These are phyloP conservation scores for Usnea hakonensis DNA, from an alignment of 495 filamentous ascomycete species.

Conservation along the genomic window DNA sequence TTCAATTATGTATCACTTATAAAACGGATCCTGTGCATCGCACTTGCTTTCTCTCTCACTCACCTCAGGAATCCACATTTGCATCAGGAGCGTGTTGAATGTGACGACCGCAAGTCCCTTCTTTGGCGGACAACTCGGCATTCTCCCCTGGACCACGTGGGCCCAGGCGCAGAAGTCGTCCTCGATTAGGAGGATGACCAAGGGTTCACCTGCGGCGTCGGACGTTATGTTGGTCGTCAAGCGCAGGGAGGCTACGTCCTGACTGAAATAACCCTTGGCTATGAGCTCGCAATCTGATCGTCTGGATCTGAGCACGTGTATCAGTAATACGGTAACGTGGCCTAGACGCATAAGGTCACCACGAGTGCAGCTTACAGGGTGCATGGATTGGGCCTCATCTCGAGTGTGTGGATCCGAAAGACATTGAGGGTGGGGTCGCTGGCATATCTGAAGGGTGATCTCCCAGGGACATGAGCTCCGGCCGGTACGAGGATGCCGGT, in stretches of 20 bases:
- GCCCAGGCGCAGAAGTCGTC: conserved; percentile 18
- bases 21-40: background rate
- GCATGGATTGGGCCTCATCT: too few species aligned
- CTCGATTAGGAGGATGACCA: background rate
- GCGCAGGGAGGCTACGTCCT: background rate
- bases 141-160: conserved; percentile 11
- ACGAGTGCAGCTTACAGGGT: too few species aligned
- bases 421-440: too few species aligned
- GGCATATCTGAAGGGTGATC: too few species aligned
- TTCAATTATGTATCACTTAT: background rate
- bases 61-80: conserved; percentile 16
- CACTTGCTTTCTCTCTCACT: background rate
- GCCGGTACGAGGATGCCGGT: too few species aligned
- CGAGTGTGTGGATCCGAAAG: too few species aligned
- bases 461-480: too few species aligned
- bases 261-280: background rate
- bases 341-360: too few species aligned
- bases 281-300: background rate
- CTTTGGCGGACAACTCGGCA: conserved; percentile 1
- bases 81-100: conserved; percentile 2
- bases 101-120: conserved; percentile 8
- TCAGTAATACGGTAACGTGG: too few species aligned
- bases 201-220: background rate
- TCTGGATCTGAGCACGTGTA: too few species aligned
- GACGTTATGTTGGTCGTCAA: background rate